Base-by-base conservation (phyloP, 306 rosid species). In the Medicago lupulina region DNA sequence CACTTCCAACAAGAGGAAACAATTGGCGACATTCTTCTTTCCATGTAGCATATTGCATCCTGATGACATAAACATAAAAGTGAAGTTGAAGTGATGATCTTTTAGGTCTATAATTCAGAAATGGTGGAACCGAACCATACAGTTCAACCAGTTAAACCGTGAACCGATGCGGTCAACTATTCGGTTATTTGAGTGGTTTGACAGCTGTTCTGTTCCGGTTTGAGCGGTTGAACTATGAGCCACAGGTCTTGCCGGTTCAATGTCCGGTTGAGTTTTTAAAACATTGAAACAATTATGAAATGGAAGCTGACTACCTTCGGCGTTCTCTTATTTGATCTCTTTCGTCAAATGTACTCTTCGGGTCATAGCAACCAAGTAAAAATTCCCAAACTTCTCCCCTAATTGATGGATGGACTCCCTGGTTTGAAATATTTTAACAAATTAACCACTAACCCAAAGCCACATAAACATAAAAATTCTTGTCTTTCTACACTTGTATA, bases 321-420 rank as follows among this genome's bases (percentile, higher is more conserved):
- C 39, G 91, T 57, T 86, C 80, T 59, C 87, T 94, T 76, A 92
- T 79, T 57, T 70, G 89, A 65, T 92, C 98, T 84, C 99, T 81
- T 86, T 96, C 98, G n/a, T 96, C 97, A 80, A 84, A 90, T 80
- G 98, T 85, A 88, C 97, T 90, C 61, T 34, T 78, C 28, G 97
- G 96, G 69, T 90, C 92, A 75, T 85, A 96, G 80, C 97, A 96
- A 77, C 98, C 99, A 57, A 96, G 97, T 77, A 96, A 86, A 86
- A 96, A 96, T 61, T 96, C 98, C 99, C 99, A 96, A 53, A 96
- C 99, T 88, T 96, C 99, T 82, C 98, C 98, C 86, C 91, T 90
- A 40, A 96, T 92, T 65, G 93, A 81, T 83, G 99, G 99, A 87
- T 96, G 99, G 76, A 96, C 79, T 66, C 99, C 99, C 99, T 96